phyloP scores from a whole-genome alignment of 2,329 filamentous ascomycete genomes.

The Mycogone perniciosa region DNA sequence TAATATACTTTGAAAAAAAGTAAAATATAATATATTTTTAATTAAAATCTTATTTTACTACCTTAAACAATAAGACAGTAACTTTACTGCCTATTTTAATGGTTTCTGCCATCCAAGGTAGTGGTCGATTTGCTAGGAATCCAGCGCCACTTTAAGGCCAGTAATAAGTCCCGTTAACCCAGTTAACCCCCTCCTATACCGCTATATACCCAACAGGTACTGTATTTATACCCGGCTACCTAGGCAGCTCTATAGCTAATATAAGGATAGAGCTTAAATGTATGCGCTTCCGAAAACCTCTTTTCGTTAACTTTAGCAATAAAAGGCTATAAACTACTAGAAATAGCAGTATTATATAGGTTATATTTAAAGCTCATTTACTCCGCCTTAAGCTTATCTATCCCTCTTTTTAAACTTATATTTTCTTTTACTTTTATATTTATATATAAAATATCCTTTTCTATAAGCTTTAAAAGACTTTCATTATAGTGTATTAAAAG shows the following conservation, averaged over 20 bases:
- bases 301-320: neutral
- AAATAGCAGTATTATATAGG: neutral
- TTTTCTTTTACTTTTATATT: neutral
- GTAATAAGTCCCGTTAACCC: neutral
- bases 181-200: neutral
- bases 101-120: neutral
- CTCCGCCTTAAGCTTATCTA: neutral
- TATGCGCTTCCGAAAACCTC: neutral
- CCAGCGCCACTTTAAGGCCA: neutral
- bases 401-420: neutral
- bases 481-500: too few relatives aligned
- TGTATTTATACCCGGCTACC: too few relatives aligned
- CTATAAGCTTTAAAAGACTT: too few relatives aligned
- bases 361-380: neutral
- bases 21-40: too few relatives aligned
- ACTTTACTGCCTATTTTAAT: neutral
- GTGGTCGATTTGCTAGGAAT: neutral
- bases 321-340: neutral
- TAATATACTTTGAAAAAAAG: too few relatives aligned
- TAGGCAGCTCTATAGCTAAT: neutral
- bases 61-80: neutral
- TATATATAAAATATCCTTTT: too few relatives aligned
- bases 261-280: neutral
- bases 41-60: neutral
- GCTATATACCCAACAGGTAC: neutral